phyloP scores from a whole-genome alignment of 768 basidiomycete genomes.

The Lactarius hatsudake region DNA sequence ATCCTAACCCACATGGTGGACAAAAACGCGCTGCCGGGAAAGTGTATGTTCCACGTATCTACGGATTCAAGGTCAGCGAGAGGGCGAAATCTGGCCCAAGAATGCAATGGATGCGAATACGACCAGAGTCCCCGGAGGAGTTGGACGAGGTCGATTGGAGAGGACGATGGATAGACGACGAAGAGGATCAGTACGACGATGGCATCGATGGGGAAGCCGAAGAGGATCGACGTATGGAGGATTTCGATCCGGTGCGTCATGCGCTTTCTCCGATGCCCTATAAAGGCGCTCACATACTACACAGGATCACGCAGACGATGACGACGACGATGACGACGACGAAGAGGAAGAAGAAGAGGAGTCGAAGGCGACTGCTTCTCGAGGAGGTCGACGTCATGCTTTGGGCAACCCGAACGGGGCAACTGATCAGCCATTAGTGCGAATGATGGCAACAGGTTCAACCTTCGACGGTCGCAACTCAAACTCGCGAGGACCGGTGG shows the following conservation, averaged over 20 bases:
- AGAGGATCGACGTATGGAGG: constrained; percentile 76
- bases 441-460: constrained; percentile 21
- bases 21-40: constrained; percentile 85
- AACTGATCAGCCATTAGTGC: constrained; percentile 18
- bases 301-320: constrained; percentile 43
- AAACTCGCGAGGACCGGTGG: constrained; percentile 12
- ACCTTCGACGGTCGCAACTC: constrained; percentile 5
- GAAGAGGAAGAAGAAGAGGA: constrained; percentile 51
- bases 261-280: constrained; percentile 5
- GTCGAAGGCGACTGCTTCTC: constrained; percentile 23
- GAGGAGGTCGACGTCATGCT: constrained; percentile 27
- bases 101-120: constrained; percentile 93
- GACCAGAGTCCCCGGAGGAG: constrained; percentile 78
- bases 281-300: neutral
- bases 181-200: constrained; percentile 65
- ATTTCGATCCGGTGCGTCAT: constrained; percentile 72
- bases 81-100: constrained; percentile 91
- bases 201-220: constrained; percentile 41
- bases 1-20: constrained; percentile 86
- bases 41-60: constrained; percentile 89
- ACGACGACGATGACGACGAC: constrained; percentile 52
- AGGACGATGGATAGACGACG: constrained; percentile 83
- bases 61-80: constrained; percentile 97
- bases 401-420: constrained; percentile 14
- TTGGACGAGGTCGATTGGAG: constrained; percentile 88